Conservation (phyloP, 2,329 filamentous ascomycete species). For the Tolypocladium pustulatum region DNA sequence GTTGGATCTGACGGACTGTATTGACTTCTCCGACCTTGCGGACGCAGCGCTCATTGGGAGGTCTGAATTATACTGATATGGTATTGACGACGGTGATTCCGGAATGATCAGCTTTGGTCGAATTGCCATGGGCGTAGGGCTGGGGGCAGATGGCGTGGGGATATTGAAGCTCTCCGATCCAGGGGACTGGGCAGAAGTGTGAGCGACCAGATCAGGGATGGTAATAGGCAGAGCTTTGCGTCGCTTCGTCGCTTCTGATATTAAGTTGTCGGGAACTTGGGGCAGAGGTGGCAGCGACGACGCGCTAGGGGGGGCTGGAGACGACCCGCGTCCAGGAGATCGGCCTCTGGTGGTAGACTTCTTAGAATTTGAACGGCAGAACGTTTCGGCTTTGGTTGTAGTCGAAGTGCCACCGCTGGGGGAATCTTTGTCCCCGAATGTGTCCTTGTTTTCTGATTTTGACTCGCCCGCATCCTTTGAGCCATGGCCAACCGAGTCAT, state of each 20-base stretch:
- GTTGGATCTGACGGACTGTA: constrained; percentile 10
- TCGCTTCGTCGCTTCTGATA: background rate
- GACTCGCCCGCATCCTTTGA: background rate
- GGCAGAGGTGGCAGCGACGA: background rate
- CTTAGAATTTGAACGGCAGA: constrained; percentile 1
- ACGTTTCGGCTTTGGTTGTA: constrained; percentile 6
- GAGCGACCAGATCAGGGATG: background rate
- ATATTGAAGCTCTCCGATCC: constrained; percentile 4
- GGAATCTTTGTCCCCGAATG: background rate
- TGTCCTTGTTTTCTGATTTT: background rate
- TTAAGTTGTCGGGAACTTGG: background rate
- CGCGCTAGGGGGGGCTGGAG: background rate
- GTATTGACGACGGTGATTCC: constrained; percentile 8
- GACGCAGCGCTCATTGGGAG: constrained; percentile 9
- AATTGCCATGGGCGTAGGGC: constrained; percentile 17
- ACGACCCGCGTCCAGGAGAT: background rate
- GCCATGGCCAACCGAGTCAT: background rate
- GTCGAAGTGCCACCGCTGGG: background rate
- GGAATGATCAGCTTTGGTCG: constrained; percentile 19
- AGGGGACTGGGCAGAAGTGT: background rate
- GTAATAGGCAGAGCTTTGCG: background rate
- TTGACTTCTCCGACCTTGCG: constrained; percentile 9
- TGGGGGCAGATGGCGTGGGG: constrained; percentile 22
- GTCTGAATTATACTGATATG: background rate
- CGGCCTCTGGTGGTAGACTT: background rate